These are phyloP conservation scores for bread wheat (Triticum aestivum) DNA, from an alignment of 176 grass and related monocot species.

Conservation along the genomic window DNA sequence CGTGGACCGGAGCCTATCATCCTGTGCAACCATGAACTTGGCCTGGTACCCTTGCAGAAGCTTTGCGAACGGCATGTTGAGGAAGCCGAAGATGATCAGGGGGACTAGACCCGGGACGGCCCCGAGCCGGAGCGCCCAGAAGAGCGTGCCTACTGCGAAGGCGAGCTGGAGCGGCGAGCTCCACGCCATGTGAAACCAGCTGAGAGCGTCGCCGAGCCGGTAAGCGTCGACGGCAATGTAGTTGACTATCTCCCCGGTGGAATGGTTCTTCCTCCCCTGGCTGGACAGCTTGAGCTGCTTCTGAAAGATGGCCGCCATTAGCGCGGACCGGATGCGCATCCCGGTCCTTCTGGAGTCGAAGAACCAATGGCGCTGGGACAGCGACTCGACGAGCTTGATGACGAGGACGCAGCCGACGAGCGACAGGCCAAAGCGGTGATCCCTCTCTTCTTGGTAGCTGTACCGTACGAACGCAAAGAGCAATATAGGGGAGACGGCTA, in stretches of 20 bases:
- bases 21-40: conserved; percentile 87
- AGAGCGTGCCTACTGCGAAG: conserved; percentile 55
- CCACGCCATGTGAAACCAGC: conserved; percentile 89
- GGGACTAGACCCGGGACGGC: conserved; percentile 77
- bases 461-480: conserved; percentile 76
- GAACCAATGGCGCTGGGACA: conserved; percentile 85
- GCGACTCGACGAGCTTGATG: conserved; percentile 69
- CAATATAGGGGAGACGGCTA: conserved; percentile 48
- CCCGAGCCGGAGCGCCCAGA: conserved; percentile 71
- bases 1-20: conserved; percentile 68
- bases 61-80: conserved; percentile 81
- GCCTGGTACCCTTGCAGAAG: conserved; percentile 67
- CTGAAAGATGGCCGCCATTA: conserved; percentile 70
- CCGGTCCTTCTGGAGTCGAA: conserved; percentile 70
- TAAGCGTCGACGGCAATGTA: conserved; percentile 89
- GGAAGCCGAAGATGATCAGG: conserved; percentile 58
- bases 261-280: conserved; percentile 67
- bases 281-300: conserved; percentile 84
- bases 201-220: conserved; percentile 74
- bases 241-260: conserved; percentile 77
- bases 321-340: conserved; percentile 75
- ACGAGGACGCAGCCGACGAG: conserved; percentile 57
- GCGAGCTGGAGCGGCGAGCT: conserved; percentile 64
- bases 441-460: conserved; percentile 45
- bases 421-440: conserved; percentile 28